Conservation (phyloP, 768 basidiomycete species). For the Crepidotus variabilis region DNA sequence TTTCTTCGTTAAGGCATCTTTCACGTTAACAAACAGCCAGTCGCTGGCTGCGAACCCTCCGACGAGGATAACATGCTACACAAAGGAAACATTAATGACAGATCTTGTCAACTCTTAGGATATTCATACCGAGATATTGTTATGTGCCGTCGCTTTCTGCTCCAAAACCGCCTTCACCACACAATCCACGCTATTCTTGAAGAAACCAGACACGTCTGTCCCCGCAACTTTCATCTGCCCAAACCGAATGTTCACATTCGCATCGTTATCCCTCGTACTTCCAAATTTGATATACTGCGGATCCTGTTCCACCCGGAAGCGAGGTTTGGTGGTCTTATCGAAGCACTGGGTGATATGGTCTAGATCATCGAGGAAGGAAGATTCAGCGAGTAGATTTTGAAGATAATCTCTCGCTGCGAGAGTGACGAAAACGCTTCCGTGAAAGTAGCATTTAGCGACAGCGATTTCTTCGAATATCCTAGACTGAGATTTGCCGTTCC, state of each 20-base stretch:
- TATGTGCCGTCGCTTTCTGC: slow-evolving; percentile 1
- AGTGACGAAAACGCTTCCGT: slow-evolving; percentile 10
- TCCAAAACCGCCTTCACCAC: slow-evolving; percentile 9
- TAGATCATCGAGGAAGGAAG: slow-evolving; percentile 3
- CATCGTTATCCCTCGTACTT: slow-evolving; percentile 5
- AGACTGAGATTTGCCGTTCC: slow-evolving; percentile 21
- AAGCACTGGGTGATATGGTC: slow-evolving; percentile 7
- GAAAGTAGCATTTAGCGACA: slow-evolving; percentile 30
- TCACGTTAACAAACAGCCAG: slow-evolving; percentile 34
- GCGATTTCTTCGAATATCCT: slow-evolving; percentile 44
- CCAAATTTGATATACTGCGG: slow-evolving; percentile 11
- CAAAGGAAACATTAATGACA: not conserved
- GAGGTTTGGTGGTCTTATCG: slow-evolving; percentile 8
- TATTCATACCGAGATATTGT: slow-evolving; percentile 10
- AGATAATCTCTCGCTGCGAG: slow-evolving; percentile 3
- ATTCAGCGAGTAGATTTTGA: slow-evolving; percentile 4
- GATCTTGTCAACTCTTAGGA: slow-evolving; percentile 6
- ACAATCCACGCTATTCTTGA: slow-evolving; percentile 14
- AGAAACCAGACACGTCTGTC: slow-evolving; percentile 9
- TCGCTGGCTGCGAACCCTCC: slow-evolving; percentile 43
- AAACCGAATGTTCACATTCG: slow-evolving; percentile 1
- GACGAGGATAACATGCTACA: slow-evolving; percentile 38
- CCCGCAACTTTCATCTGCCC: slow-evolving; percentile 4
- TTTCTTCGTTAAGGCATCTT: slow-evolving; percentile 13
- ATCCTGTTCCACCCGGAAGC: slow-evolving; percentile 8